Evolutionary conservation across 768 basidiomycete species (phyloP).

Genomic region (Phlegmacium glaucopus): DNA sequence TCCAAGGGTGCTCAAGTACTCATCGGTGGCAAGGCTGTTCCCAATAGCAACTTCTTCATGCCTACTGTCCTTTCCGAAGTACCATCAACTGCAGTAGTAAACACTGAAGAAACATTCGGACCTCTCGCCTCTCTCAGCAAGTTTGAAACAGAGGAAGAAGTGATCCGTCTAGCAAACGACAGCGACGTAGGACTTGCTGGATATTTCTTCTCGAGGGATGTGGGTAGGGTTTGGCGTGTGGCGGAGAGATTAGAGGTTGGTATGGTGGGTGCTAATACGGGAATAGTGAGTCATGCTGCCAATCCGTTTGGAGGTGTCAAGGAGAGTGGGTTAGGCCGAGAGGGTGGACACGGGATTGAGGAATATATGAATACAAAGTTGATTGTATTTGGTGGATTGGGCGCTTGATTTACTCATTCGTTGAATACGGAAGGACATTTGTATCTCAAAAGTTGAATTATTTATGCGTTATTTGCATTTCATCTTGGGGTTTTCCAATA

Average conservation of each 20-base stretch:
- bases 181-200: constrained; percentile 86
- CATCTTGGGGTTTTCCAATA: too few species aligned
- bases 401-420: constrained; percentile 13
- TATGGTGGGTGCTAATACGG: constrained; percentile 85
- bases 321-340: constrained; percentile 81
- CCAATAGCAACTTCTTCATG: constrained; percentile 65
- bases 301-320: constrained; percentile 92
- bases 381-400: constrained; percentile 76
- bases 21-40: constrained; percentile 76
- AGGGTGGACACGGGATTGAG: constrained; percentile 86
- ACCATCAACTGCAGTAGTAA: constrained; percentile 57
- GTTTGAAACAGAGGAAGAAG: constrained; percentile 95
- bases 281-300: constrained; percentile 69
- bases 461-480: too few species aligned
- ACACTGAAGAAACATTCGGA: constrained; percentile 92
- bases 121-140: constrained; percentile 83
- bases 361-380: constrained; percentile 85
- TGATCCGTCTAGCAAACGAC: constrained; percentile 80
- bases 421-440: background rate
- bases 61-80: constrained; percentile 93
- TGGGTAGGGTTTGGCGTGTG: constrained; percentile 90
- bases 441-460: background rate
- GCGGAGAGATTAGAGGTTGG: constrained; percentile 94
- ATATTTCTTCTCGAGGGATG: constrained; percentile 86
- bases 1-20: constrained; percentile 82